Conservation (phyloP, 73 alveolate species). For the Urostyla sp. region DNA sequence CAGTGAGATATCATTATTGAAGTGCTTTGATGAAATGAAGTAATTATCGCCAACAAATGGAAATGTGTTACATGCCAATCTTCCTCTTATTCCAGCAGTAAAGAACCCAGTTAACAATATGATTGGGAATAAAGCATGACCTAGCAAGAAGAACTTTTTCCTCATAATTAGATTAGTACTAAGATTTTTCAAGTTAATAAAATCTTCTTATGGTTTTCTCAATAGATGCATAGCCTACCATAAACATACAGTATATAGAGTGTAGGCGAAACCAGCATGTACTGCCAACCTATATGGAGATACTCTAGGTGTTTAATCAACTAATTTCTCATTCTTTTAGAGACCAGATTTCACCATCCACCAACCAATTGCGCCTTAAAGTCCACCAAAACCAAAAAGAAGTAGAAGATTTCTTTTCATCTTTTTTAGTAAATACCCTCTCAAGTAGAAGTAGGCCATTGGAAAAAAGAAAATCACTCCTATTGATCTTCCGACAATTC, state of each 20-base stretch:
- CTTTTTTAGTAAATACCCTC: slow-evolving; percentile 73
- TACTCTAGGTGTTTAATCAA: slow-evolving; percentile 86
- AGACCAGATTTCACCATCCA: slow-evolving; percentile 94
- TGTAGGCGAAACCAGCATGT: slow-evolving; percentile 79
- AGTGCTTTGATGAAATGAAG: slow-evolving; percentile 69
- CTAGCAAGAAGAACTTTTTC: slow-evolving; percentile 52
- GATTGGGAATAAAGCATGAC: slow-evolving; percentile 67
- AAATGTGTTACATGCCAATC: slow-evolving; percentile 84
- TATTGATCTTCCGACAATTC: slow-evolving; percentile 83
- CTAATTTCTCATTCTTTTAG: slow-evolving; percentile 69
- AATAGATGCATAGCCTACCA: slow-evolving; percentile 80
- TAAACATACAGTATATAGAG: slow-evolving; percentile 67
- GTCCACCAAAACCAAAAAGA: slow-evolving; percentile 73
- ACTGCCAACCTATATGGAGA: slow-evolving; percentile 84
- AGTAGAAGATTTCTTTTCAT: slow-evolving; percentile 61
- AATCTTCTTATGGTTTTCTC: slow-evolving; percentile 84
- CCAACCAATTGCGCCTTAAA: slow-evolving; percentile 93
- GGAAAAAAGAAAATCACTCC: slow-evolving; percentile 79
- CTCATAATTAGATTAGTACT: slow-evolving; percentile 71
- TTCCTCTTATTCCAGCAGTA: slow-evolving; percentile 91
- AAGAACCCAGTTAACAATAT: slow-evolving; percentile 75
- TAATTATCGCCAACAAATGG: slow-evolving; percentile 82
- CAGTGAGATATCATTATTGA: slow-evolving; percentile 68
- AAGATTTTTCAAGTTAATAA: slow-evolving; percentile 64
- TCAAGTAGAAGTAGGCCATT: slow-evolving; percentile 68